phyloP scores from a whole-genome alignment of 352 stramenopile genomes.

The Phytophthora multivora region DNA sequence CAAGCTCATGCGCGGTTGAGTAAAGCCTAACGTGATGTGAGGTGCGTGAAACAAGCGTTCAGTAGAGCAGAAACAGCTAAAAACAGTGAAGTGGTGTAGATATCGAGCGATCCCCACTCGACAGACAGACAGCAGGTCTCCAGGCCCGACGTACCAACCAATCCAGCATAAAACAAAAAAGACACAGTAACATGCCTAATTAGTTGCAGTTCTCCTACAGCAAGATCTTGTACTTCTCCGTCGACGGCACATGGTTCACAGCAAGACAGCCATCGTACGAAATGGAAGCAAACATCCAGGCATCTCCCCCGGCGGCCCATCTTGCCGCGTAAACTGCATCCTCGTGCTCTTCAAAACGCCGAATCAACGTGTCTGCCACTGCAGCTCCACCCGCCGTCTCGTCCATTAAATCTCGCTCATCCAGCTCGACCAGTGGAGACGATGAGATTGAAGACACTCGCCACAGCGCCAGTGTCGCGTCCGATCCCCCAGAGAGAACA shows the following conservation, averaged over 20 bases:
- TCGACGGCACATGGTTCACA: constrained; percentile 96
- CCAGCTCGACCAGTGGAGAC: constrained; percentile 94
- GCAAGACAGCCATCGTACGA: constrained; percentile 96
- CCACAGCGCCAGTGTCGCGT: constrained; percentile 95
- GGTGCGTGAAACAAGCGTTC: constrained; percentile 40
- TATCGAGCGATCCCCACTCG: constrained; percentile 28
- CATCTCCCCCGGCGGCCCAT: constrained; percentile 92
- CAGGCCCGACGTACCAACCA: constrained; percentile 33
- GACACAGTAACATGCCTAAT: constrained; percentile 27
- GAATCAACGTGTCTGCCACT: constrained; percentile 76
- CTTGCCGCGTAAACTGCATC: constrained; percentile 93
- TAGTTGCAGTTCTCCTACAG: constrained; percentile 67
- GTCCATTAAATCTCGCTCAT: constrained; percentile 80
- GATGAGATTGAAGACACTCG: constrained; percentile 96
- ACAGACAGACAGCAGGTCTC: constrained; percentile 35
- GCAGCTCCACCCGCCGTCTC: constrained; percentile 59
- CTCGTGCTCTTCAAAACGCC: constrained; percentile 94
- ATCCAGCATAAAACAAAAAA: constrained; percentile 36
- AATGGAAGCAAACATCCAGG: constrained; percentile 96
- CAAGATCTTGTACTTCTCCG: constrained; percentile 99
- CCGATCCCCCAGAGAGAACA: constrained; percentile 92
- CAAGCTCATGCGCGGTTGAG: constrained; percentile 73
- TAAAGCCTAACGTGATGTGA: constrained; percentile 25
- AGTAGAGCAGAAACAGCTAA: constrained; percentile 32
- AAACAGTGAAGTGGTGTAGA: constrained; percentile 37